Evolutionary conservation across 768 basidiomycete genomes (phyloP).

Genomic region (Lentinula detonsa): DNA sequence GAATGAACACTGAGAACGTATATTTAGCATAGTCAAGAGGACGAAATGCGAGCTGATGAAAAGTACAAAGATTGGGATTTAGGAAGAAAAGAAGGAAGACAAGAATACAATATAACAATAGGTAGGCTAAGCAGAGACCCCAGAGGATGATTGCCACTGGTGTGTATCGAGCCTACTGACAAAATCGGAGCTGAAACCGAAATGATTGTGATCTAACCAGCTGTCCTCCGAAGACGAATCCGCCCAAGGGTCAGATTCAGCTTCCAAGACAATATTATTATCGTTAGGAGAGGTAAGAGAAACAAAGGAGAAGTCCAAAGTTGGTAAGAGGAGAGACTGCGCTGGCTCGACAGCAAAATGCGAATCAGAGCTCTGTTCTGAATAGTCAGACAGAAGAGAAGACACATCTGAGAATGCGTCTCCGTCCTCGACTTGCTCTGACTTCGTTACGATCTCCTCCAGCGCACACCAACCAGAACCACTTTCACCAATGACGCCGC

Average conservation of each 20-base stretch:
- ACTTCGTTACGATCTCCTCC: conserved; percentile 39
- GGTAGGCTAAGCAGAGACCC: background rate
- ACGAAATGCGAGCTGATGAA: too few species aligned
- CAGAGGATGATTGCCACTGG: background rate
- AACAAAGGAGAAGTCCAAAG: conserved; percentile 60
- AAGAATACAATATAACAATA: too few species aligned
- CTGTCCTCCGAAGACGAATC: conserved; percentile 2
- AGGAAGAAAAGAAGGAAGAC: too few species aligned
- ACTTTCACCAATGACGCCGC: conserved; percentile 63
- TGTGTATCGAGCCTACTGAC: background rate
- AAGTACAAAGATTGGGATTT: too few species aligned
- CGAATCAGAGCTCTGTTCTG: conserved; percentile 1
- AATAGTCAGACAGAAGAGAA: conserved; percentile 20
- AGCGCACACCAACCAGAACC: conserved; percentile 72
- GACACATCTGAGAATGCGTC: conserved; percentile 25
- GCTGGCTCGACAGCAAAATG: background rate
- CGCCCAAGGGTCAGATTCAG: conserved; percentile 1
- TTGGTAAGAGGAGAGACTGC: conserved; percentile 66
- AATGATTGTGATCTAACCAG: background rate
- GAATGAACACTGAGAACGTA: too few species aligned
- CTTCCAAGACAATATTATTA: background rate
- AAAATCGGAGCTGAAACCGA: conserved; percentile 2
- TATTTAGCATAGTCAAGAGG: too few species aligned
- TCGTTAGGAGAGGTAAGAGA: background rate
- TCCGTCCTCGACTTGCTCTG: conserved; percentile 24